Evolutionary conservation across 1,284 basidiomycete species (phyloP).

Genomic region (Filobasidium uniguttulatum): DNA sequence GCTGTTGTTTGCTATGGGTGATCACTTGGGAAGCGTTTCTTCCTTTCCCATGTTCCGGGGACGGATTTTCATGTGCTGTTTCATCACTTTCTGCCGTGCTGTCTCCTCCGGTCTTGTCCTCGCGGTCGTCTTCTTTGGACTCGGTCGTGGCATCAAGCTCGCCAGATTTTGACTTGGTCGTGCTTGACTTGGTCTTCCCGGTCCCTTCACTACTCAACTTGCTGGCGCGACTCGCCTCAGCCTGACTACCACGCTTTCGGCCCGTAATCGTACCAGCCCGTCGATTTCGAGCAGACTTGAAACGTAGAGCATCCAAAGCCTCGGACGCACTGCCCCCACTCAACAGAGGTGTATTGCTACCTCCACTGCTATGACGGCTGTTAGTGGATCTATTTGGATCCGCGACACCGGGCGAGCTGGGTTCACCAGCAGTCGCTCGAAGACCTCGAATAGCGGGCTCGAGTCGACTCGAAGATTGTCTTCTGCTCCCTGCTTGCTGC

Average conservation of each 20-base stretch:
- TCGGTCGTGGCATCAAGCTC: neutral
- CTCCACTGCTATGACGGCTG: no score
- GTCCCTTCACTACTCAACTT: neutral
- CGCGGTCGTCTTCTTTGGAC: conserved; percentile 5
- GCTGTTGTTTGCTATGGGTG: neutral
- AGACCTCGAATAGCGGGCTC: conserved; percentile 16
- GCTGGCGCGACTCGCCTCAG: neutral
- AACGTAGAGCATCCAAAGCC: conserved; percentile 9
- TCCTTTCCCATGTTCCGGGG: conserved; percentile 7
- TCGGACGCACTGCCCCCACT: conserved; percentile 4
- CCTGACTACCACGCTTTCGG: conserved; percentile 1
- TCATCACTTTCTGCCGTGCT: conserved; percentile 15
- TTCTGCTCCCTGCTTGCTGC: no score
- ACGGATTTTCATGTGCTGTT: conserved; percentile 14
- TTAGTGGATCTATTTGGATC: neutral
- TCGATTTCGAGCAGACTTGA: conserved; percentile 8
- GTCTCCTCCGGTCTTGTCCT: conserved; percentile 6
- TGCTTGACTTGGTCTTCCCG: neutral
- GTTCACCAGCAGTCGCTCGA: conserved; percentile 11
- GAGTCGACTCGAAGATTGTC: conserved; percentile 11
- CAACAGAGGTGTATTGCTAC: conserved; percentile 10
- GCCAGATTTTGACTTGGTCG: neutral
- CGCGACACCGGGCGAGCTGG: neutral
- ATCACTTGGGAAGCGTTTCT: neutral
- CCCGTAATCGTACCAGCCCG: conserved; percentile 14